Conservation (phyloP, 345 rosid genomes). For the Brassica juncea region DNA sequence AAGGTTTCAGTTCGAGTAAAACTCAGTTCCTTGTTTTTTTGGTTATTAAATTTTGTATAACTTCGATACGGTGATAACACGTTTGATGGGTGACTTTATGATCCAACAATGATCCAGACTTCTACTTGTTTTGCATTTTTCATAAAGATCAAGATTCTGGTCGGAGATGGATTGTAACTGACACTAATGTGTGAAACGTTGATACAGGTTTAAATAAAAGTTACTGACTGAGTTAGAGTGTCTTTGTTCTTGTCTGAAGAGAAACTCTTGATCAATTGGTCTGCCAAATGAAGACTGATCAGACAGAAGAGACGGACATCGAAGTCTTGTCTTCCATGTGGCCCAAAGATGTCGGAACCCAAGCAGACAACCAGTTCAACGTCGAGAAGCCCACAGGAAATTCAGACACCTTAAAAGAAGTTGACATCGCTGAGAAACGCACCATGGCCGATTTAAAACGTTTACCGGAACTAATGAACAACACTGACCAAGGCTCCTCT, state of each 20-base stretch:
- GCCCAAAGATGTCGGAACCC: constrained; percentile 73
- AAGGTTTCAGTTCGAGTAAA: neutral
- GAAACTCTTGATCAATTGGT: constrained; percentile 39
- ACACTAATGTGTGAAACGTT: neutral
- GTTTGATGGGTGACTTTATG: neutral
- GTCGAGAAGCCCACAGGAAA: constrained; percentile 75
- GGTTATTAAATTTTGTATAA: neutral
- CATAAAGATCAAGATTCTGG: neutral
- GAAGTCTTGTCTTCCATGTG: constrained; percentile 91
- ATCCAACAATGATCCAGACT: too few relatives aligned
- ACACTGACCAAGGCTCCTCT: constrained; percentile 74
- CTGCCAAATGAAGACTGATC: constrained; percentile 63
- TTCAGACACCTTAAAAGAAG: constrained; percentile 90
- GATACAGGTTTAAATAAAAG: neutral
- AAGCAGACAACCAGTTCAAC: constrained; percentile 81
- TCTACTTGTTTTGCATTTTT: neutral
- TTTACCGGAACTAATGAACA: constrained; percentile 56
- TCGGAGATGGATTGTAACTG: neutral
- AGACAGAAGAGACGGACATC: constrained; percentile 77
- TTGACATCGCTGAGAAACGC: constrained; percentile 53
- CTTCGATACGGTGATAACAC: neutral
- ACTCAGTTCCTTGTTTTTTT: neutral
- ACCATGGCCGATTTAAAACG: constrained; percentile 66
- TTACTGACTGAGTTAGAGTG: neutral
- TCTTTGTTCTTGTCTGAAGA: neutral